A percentile compares a stretch with the other conserved stretches of the same genome.
Conservation (phyloP, 257 asterid species). For the Solanum chaucha region DNA sequence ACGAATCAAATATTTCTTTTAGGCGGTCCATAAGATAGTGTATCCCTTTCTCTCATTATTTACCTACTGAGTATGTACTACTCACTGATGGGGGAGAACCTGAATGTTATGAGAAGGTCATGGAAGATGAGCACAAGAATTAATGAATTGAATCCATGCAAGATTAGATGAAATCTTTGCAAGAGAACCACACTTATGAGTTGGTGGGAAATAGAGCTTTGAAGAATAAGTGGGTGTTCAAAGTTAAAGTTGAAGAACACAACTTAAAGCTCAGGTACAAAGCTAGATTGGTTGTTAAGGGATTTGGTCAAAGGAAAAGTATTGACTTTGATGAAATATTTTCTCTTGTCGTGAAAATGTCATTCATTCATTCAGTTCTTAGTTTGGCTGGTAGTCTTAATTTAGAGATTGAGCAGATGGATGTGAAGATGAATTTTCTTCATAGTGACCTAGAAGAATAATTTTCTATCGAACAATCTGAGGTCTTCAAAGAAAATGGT, state of each 20-base stretch:
- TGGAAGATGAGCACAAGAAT: background rate
- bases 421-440: background rate
- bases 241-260: background rate
- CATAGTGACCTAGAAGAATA: background rate
- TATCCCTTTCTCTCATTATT: background rate
- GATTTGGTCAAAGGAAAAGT: background rate
- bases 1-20: too few relatives aligned
- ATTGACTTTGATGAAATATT: background rate
- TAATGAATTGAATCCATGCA: background rate
- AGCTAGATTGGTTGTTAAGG: background rate
- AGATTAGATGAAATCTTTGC: too few relatives aligned
- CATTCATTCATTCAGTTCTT: background rate
- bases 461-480: too few relatives aligned
- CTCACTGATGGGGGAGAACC: background rate
- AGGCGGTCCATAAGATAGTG: background rate
- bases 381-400: too few relatives aligned
- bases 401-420: background rate
- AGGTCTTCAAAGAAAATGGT: too few relatives aligned
- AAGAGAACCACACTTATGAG: background rate
- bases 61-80: background rate
- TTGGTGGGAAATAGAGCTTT: background rate
- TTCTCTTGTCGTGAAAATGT: background rate
- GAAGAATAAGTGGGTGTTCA: background rate
- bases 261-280: too few relatives aligned
- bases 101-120: background rate